A percentile compares a stretch with the other conserved stretches of the same genome.
phyloP scores from a whole-genome alignment of 495 filamentous ascomycete species.

The Penicillium nucicola region DNA sequence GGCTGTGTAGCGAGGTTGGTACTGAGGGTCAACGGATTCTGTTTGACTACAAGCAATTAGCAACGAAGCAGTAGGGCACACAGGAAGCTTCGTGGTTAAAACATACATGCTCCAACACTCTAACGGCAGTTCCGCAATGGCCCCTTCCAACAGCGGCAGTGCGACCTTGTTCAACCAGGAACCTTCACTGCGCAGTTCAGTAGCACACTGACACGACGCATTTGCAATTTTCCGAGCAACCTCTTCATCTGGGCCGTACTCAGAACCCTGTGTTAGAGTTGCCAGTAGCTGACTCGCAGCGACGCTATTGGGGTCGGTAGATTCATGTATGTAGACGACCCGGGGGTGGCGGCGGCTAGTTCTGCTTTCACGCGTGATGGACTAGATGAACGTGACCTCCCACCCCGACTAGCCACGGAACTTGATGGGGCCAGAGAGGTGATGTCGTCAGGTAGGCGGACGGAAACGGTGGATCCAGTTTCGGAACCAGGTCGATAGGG shows the following conservation, averaged over 20 bases:
- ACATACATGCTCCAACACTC: slow-evolving; percentile 2
- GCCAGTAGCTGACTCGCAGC: background rate
- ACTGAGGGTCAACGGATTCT: background rate
- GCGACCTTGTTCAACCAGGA: background rate
- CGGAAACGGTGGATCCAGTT: too few relatives aligned
- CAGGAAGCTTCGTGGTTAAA: background rate
- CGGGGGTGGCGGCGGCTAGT: background rate
- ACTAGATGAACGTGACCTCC: background rate
- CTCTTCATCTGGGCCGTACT: background rate
- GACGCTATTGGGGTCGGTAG: background rate
- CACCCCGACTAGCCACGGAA: background rate
- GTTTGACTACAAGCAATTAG: background rate
- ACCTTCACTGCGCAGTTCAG: slow-evolving; percentile 1
- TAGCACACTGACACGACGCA: background rate
- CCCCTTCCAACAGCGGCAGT: background rate
- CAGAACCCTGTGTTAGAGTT: background rate
- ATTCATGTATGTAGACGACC: background rate
- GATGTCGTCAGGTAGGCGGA: background rate
- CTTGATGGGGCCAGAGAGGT: background rate
- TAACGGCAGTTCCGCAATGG: background rate
- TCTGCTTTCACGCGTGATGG: slow-evolving; percentile 1
- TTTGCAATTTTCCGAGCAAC: background rate
- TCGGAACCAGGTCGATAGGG: background rate
- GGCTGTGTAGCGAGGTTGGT: background rate
- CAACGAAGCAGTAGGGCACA: background rate